A percentile compares a stretch with the other conserved stretches of the same genome.
Evolutionary conservation across 2,329 filamentous ascomycete species (phyloP).

Genomic region (Paraphoma sp.): DNA sequence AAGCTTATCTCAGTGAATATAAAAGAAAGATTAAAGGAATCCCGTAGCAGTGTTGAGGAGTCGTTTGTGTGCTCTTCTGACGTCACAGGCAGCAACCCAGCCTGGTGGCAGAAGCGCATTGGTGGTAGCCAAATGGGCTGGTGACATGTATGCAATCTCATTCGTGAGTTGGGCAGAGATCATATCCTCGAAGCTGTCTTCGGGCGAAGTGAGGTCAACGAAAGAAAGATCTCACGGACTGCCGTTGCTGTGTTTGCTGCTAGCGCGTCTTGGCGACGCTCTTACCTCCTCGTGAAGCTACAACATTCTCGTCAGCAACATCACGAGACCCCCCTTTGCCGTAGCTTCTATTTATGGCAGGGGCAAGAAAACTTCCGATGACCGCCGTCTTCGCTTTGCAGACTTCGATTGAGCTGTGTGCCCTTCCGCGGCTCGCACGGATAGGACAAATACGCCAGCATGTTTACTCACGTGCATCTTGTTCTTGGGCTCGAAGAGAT

Average conservation of each 20-base stretch:
- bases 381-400: conserved; percentile 10
- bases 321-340: conserved; percentile 11
- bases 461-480: conserved; percentile 41
- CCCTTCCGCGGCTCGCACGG: conserved; percentile 14
- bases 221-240: too few species aligned
- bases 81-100: too few species aligned
- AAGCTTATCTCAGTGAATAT: too few species aligned
- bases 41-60: too few species aligned
- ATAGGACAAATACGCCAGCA: conserved; percentile 23
- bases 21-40: too few species aligned
- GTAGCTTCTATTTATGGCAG: conserved; percentile 24
- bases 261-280: background rate
- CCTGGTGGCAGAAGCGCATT: too few species aligned
- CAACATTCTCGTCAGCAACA: background rate
- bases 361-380: conserved; percentile 17
- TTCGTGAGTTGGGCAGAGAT: too few species aligned
- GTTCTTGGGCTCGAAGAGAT: conserved; percentile 18
- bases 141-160: too few species aligned
- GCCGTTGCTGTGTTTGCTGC: background rate
- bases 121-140: too few species aligned
- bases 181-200: too few species aligned
- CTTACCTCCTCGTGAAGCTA: background rate
- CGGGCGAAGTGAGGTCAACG: too few species aligned
- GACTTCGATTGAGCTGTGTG: conserved; percentile 11
- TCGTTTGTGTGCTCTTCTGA: too few species aligned